A percentile compares a stretch with the other conserved stretches of the same genome.
Evolutionary conservation across 768 basidiomycete species (phyloP).

Genomic region (Solioccasus polychromus): DNA sequence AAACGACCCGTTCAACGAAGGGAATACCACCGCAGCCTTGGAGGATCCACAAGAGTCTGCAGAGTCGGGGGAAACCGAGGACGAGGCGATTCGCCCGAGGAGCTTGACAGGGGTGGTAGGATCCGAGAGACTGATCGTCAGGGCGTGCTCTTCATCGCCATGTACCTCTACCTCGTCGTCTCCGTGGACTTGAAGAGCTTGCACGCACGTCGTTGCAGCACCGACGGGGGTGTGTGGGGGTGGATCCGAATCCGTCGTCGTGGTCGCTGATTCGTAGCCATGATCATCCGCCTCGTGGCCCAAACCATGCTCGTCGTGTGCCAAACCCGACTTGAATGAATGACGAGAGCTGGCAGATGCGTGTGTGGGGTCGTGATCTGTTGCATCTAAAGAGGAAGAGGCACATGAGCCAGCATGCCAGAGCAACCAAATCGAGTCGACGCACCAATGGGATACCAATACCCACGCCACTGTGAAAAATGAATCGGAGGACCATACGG

Average conservation of each 20-base stretch:
- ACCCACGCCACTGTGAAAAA: conserved; percentile 17
- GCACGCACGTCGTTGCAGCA: conserved; percentile 1
- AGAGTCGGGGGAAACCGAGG: conserved; percentile 1
- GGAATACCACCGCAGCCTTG: conserved; percentile 17
- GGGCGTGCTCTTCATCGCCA: background rate
- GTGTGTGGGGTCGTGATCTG: no score
- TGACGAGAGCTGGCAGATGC: no score
- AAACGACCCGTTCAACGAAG: conserved; percentile 25
- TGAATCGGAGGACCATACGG: conserved; percentile 13
- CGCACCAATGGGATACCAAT: conserved; percentile 25
- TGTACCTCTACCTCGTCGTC: conserved; percentile 12
- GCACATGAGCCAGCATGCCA: conserved; percentile 15
- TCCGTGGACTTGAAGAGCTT: conserved; percentile 7
- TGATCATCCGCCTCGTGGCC: conserved; percentile 25
- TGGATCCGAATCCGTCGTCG: conserved; percentile 27
- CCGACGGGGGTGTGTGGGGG: conserved; percentile 26
- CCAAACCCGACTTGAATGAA: conserved; percentile 3
- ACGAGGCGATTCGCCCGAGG: conserved; percentile 10
- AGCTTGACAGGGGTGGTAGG: conserved; percentile 17
- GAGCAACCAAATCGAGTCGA: background rate
- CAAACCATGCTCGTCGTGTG: conserved; percentile 1
- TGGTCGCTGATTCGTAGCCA: conserved; percentile 26
- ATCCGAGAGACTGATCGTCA: conserved; percentile 8
- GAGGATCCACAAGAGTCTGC: conserved; percentile 7
- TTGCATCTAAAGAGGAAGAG: conserved; percentile 11